These are phyloP conservation scores for Saxispiralis lemnorum DNA, from an alignment of 495 filamentous ascomycete species.

Conservation along the genomic window DNA sequence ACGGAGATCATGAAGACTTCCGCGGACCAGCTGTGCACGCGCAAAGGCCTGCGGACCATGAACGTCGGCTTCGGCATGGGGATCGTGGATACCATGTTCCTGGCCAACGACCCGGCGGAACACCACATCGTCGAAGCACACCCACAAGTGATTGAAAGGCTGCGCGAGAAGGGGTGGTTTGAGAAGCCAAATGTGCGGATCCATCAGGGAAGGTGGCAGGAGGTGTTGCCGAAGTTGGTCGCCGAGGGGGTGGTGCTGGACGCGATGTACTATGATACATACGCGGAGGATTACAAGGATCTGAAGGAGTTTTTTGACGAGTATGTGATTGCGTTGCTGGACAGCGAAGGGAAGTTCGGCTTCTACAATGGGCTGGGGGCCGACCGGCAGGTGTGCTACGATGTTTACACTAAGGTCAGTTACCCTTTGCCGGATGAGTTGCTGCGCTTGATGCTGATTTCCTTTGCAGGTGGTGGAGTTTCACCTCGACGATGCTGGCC, in stretches of 20 bases:
- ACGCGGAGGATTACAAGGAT: constrained; percentile 78
- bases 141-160: constrained; percentile 54
- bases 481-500: constrained; percentile 77
- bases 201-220: constrained; percentile 69
- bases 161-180: constrained; percentile 46
- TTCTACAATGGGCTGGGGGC: constrained; percentile 96
- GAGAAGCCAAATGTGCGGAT: constrained; percentile 45
- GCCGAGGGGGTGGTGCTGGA: constrained; percentile 59
- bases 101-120: constrained; percentile 40
- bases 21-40: constrained; percentile 44
- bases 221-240: constrained; percentile 54
- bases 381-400: constrained; percentile 79
- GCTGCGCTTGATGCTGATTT: no score
- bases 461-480: constrained; percentile 52
- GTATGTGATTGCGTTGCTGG: constrained; percentile 60
- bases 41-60: constrained; percentile 48
- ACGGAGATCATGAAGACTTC: constrained; percentile 69
- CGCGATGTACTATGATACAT: constrained; percentile 95
- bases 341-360: constrained; percentile 48
- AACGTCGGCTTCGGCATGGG: constrained; percentile 96
- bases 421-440: constrained; percentile 23
- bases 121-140: constrained; percentile 87
- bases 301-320: constrained; percentile 79
- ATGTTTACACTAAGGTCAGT: constrained; percentile 65
- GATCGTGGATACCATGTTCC: constrained; percentile 76